Evolutionary conservation across 1,284 basidiomycete species (phyloP).

Genomic region (Trametes versicolor): DNA sequence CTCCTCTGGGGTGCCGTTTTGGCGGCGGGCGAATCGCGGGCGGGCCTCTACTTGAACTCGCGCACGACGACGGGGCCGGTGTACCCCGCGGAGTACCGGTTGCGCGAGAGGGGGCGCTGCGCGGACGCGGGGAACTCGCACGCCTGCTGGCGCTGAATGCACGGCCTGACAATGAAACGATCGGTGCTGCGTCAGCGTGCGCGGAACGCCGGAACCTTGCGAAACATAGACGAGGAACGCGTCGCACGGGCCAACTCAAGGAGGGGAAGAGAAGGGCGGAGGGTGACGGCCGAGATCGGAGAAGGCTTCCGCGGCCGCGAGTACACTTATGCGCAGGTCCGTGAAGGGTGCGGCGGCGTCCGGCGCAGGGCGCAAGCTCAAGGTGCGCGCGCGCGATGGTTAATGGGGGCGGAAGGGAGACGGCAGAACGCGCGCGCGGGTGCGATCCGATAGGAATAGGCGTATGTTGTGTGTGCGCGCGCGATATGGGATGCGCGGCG

Average conservation of each 20-base stretch:
- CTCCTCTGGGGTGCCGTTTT: neutral
- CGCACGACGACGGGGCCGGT: conserved; percentile 14
- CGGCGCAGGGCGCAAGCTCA: neutral
- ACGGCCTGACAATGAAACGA: conserved; percentile 22
- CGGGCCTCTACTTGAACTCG: conserved; percentile 18
- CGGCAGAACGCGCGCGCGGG: conserved; percentile 1
- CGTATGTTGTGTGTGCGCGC: conserved; percentile 9
- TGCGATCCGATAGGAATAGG: conserved; percentile 13
- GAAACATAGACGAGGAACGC: conserved; percentile 1
- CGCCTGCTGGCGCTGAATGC: conserved; percentile 29
- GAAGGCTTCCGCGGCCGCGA: neutral
- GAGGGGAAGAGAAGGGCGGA: neutral
- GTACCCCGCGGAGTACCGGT: conserved; percentile 10
- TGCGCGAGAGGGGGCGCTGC: conserved; percentile 9
- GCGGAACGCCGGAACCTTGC: conserved; percentile 6
- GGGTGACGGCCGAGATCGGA: neutral
- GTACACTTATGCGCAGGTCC: conserved; percentile 3
- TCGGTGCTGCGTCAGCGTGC: conserved; percentile 13
- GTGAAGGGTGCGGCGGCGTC: neutral
- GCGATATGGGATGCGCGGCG: neutral
- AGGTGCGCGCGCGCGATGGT: neutral
- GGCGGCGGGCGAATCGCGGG: neutral
- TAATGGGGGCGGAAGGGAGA: neutral
- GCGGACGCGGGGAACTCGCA: conserved; percentile 29
- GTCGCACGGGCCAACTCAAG: too few relatives aligned